These are phyloP conservation scores for Mortierella sp. DNA, from an alignment of 371 early-diverging fungal species.

Conservation along the genomic window DNA sequence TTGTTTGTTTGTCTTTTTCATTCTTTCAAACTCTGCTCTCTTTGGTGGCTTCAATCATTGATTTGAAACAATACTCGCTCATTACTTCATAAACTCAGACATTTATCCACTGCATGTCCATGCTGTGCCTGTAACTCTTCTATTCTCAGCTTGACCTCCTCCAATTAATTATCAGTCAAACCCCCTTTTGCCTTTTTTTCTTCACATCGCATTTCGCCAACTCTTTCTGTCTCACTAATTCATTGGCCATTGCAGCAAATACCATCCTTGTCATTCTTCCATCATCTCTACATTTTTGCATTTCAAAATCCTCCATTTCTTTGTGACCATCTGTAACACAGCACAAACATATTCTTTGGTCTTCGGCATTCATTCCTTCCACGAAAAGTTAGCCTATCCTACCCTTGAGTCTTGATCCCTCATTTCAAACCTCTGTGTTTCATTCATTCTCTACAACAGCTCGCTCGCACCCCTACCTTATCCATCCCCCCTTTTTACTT, in stretches of 20 bases:
- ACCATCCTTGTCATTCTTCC: neutral
- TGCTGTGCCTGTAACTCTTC: too few species aligned
- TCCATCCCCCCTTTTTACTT: neutral
- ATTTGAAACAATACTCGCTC: too few species aligned
- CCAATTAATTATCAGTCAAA: neutral
- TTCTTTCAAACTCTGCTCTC: too few species aligned
- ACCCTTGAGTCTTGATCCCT: neutral
- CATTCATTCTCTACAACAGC: neutral
- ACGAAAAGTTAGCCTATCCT: neutral
- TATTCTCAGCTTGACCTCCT: neutral
- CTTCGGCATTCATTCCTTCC: neutral
- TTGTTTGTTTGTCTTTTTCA: too few species aligned
- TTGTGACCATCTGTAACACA: neutral
- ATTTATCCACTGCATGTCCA: too few species aligned
- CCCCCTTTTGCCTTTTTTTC: constrained; percentile 1
- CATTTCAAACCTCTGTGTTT: neutral
- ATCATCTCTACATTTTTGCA: neutral
- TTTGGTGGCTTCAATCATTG: too few species aligned
- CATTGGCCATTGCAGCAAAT: neutral
- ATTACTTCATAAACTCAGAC: too few species aligned
- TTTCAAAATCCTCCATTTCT: neutral
- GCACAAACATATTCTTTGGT: neutral
- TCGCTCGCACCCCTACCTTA: neutral
- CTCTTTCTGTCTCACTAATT: neutral
- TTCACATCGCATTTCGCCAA: neutral